phyloP scores from a whole-genome alignment of 345 rosid genomes.

The Lepidium sativum region DNA sequence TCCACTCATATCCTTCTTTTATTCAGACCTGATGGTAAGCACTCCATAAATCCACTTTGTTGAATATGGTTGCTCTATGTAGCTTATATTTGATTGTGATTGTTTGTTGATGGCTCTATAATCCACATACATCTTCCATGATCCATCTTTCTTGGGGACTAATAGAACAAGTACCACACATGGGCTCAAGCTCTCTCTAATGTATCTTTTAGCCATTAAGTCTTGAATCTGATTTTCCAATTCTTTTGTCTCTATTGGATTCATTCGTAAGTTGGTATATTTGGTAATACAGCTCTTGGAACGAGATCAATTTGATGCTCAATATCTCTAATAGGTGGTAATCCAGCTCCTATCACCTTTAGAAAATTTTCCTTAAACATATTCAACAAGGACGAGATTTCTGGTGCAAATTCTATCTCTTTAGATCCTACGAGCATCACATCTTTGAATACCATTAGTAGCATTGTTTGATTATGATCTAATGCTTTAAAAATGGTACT shows the following conservation, averaged over 20 bases:
- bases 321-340: neutral
- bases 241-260: neutral
- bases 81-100: neutral
- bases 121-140: neutral
- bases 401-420: neutral
- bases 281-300: neutral
- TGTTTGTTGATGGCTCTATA: neutral
- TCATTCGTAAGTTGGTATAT: neutral
- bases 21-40: neutral
- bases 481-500: neutral
- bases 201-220: neutral
- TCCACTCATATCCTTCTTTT: too few relatives aligned
- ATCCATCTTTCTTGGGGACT: neutral
- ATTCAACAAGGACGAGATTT: neutral
- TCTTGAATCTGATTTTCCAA: neutral
- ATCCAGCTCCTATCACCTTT: neutral
- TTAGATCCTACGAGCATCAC: neutral
- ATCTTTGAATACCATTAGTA: neutral
- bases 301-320: neutral
- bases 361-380: neutral
- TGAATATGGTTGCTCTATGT: neutral
- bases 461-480: neutral
- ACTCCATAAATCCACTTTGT: neutral
- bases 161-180: too few relatives aligned
- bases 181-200: too few relatives aligned